Conservation (phyloP, 805 yeast genomes). For the Starmerella potacharoeniae region DNA sequence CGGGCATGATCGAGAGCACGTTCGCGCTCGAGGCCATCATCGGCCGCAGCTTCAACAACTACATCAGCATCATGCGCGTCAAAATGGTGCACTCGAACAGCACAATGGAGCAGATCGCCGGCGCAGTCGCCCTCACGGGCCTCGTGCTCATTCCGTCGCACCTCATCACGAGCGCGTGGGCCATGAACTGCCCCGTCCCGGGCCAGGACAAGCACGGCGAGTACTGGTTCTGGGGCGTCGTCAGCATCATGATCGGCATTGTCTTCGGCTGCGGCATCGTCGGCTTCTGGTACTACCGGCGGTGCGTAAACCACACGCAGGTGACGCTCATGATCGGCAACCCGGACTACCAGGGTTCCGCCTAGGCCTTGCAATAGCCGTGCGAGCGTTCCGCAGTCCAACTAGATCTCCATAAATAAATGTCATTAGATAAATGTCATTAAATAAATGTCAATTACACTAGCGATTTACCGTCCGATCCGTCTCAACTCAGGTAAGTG, state of each 20-base stretch:
- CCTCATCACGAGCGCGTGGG: constrained; percentile 7
- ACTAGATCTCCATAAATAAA: too few relatives aligned
- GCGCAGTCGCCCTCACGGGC: constrained; percentile 1
- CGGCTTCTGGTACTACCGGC: not conserved
- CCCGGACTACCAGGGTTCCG: not conserved
- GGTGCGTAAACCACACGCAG: not conserved
- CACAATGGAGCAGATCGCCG: constrained; percentile 7
- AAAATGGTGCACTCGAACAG: constrained; percentile 8
- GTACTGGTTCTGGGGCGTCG: constrained; percentile 9
- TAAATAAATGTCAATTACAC: too few relatives aligned
- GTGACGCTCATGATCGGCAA: not conserved
- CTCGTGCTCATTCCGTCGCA: constrained; percentile 7
- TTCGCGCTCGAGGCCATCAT: constrained; percentile 3
- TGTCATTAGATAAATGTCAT: too few relatives aligned
- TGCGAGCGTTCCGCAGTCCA: too few relatives aligned
- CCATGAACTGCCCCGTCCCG: constrained; percentile 8
- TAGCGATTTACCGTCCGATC: too few relatives aligned
- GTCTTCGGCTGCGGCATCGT: not conserved
- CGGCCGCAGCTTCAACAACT: constrained; percentile 4
- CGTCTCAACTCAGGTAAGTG: too few relatives aligned
- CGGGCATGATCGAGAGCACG: not conserved
- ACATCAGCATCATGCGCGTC: constrained; percentile 9
- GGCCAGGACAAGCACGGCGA: not conserved
- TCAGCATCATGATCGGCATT: not conserved
- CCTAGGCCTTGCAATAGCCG: not conserved